phyloP scores from a whole-genome alignment of 2,329 filamentous ascomycete genomes.

The Claviceps monticola region DNA sequence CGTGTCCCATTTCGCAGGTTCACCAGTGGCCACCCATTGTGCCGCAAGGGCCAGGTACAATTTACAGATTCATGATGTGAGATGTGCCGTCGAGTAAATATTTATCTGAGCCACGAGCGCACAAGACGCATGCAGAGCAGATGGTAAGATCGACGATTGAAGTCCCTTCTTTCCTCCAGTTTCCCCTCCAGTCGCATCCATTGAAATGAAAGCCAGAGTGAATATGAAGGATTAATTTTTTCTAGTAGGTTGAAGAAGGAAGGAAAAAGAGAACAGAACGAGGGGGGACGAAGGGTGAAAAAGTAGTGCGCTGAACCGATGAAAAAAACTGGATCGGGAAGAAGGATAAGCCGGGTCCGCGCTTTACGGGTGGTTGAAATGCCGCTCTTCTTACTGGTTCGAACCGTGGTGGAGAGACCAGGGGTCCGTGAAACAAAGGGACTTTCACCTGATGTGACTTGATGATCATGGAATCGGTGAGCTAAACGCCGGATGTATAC shows the following conservation, averaged over 20 bases:
- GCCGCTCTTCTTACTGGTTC: too few relatives aligned
- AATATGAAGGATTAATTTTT: slow-evolving; percentile 46
- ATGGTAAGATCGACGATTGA: slow-evolving; percentile 34
- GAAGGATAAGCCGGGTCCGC: slow-evolving; percentile 12
- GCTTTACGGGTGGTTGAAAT: too few relatives aligned
- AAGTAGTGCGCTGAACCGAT: neutral
- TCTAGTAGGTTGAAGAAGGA: slow-evolving; percentile 29
- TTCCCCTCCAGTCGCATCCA: slow-evolving; percentile 53
- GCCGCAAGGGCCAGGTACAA: neutral
- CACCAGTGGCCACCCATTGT: too few relatives aligned
- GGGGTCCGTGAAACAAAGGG: too few relatives aligned
- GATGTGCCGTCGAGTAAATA: slow-evolving; percentile 21
- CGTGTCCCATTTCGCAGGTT: too few relatives aligned
- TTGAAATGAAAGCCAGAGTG: slow-evolving; percentile 48
- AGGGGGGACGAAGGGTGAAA: neutral
- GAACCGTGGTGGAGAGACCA: too few relatives aligned
- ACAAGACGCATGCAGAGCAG: slow-evolving; percentile 23
- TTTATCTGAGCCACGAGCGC: slow-evolving; percentile 23
- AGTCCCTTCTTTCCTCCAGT: slow-evolving; percentile 50
- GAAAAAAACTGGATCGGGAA: slow-evolving; percentile 11
- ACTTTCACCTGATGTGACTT: too few relatives aligned
- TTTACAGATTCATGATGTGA: neutral
- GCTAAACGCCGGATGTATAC: too few relatives aligned
- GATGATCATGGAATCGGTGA: too few relatives aligned
- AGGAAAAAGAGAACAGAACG: slow-evolving; percentile 11